Conservation (phyloP, 345 rosid genomes). For the Salix dunnii region DNA sequence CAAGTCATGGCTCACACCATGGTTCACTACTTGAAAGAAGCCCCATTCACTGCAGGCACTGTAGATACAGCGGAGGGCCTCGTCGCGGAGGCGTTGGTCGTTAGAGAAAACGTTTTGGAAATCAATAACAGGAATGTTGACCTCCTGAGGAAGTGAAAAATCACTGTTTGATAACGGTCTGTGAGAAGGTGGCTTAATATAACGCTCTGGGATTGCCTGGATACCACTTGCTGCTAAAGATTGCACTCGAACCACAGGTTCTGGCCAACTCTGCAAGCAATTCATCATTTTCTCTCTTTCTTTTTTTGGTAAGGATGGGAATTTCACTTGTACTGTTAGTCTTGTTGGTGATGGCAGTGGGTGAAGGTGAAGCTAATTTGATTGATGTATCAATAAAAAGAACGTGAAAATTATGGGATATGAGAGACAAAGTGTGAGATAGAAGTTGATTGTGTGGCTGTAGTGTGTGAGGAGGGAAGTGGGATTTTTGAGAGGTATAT, state of each 20-base stretch:
- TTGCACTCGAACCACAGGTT: slow-evolving; percentile 30
- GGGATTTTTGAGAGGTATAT: neutral
- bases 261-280: slow-evolving; percentile 28
- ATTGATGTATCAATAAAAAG: neutral
- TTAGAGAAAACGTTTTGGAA: slow-evolving; percentile 11
- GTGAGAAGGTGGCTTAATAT: slow-evolving; percentile 19
- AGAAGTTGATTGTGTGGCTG: neutral
- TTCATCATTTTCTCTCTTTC: slow-evolving; percentile 2
- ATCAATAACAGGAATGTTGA: slow-evolving; percentile 28
- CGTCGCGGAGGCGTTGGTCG: slow-evolving; percentile 7
- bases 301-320: neutral
- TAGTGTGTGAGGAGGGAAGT: neutral
- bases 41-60: slow-evolving; percentile 28
- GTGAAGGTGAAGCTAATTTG: neutral
- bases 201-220: slow-evolving; percentile 20
- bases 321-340: neutral
- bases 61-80: neutral
- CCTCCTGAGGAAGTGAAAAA: neutral
- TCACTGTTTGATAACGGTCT: slow-evolving; percentile 1
- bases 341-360: neutral
- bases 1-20: slow-evolving; percentile 21
- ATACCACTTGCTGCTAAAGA: slow-evolving; percentile 27
- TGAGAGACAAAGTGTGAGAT: neutral
- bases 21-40: slow-evolving; percentile 32
- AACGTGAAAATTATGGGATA: slow-evolving; percentile 3